Percentiles rank a stretch among this genome's conserved stretches.
These are phyloP conservation scores for Alternaria ventricosa DNA, from an alignment of 2,329 filamentous ascomycete species.

Conservation along the genomic window DNA sequence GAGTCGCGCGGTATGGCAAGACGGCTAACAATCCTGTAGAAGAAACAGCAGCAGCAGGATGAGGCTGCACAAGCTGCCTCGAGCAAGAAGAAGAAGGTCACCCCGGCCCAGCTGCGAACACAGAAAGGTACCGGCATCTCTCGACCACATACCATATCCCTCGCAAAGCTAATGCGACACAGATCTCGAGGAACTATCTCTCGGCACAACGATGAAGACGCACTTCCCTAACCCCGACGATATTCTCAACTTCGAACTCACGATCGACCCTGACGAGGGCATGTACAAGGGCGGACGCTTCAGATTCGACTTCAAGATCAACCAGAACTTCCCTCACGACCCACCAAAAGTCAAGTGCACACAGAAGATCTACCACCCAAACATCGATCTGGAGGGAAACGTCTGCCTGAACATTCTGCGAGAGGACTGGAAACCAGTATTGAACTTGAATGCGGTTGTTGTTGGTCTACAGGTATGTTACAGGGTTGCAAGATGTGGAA, in stretches of 20 bases:
- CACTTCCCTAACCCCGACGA: conserved; percentile 83
- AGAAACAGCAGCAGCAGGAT: conserved; percentile 91
- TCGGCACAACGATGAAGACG: conserved; percentile 80
- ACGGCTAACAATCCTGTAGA: conserved; percentile 60
- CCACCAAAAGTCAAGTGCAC: conserved; percentile 96
- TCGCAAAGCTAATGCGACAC: conserved; percentile 17
- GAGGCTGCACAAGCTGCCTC: conserved; percentile 81
- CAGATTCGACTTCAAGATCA: conserved; percentile 89
- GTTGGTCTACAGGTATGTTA: conserved; percentile 80
- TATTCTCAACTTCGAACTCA: conserved; percentile 82
- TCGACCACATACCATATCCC: background rate
- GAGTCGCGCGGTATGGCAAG: no score
- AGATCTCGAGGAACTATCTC: conserved; percentile 83
- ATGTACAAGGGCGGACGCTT: conserved; percentile 90
- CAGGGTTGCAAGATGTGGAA: background rate
- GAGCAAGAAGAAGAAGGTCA: conserved; percentile 98
- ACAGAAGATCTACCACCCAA: conserved; percentile 99
- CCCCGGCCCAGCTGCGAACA: conserved; percentile 90
- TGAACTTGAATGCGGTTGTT: conserved; percentile 96
- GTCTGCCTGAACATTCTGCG: conserved; percentile 96
- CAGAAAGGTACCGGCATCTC: conserved; percentile 77
- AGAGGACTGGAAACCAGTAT: conserved; percentile 98
- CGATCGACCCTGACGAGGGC: conserved; percentile 83
- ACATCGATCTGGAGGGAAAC: conserved; percentile 97
- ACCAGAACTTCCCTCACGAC: conserved; percentile 95